phyloP scores from a whole-genome alignment of 2,329 filamentous ascomycete genomes.

The Pseudogymnoascus sp. region DNA sequence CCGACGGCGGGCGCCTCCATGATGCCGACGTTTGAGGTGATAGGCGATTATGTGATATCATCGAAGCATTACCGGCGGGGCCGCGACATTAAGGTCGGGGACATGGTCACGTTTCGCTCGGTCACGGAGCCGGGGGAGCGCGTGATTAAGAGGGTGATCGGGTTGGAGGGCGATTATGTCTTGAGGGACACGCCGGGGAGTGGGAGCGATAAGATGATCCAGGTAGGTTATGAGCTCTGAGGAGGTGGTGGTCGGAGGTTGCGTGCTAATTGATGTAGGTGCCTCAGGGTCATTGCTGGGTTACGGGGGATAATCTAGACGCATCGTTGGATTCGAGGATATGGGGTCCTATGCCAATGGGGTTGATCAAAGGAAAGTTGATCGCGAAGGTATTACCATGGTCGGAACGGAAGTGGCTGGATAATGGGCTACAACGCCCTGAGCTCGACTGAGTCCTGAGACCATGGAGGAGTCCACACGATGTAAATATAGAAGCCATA shows the following conservation, averaged over 20 bases:
- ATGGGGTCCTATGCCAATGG: conserved; percentile 81
- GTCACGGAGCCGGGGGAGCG: conserved; percentile 53
- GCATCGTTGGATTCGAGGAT: conserved; percentile 79
- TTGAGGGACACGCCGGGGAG: conserved; percentile 51
- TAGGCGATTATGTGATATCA: conserved; percentile 61
- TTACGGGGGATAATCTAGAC: conserved; percentile 79
- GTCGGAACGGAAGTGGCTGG: conserved; percentile 43
- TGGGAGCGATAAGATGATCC: conserved; percentile 44
- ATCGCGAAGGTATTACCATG: conserved; percentile 51
- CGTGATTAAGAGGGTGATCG: conserved; percentile 60
- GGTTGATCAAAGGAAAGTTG: conserved; percentile 75
- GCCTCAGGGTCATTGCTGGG: conserved; percentile 84
- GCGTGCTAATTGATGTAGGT: conserved; percentile 46
- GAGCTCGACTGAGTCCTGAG: not conserved
- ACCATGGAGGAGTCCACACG: not conserved
- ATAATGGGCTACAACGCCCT: conserved; percentile 33
- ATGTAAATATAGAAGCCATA: conserved; percentile 27
- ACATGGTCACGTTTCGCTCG: conserved; percentile 71
- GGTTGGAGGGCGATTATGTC: conserved; percentile 55
- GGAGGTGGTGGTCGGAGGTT: conserved; percentile 6
- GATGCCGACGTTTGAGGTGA: conserved; percentile 70
- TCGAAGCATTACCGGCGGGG: conserved; percentile 62
- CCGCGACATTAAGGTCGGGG: conserved; percentile 63
- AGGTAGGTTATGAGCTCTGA: conserved; percentile 31
- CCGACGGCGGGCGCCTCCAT: conserved; percentile 69